Evolutionary conservation across 1,284 basidiomycete species (phyloP).

Genomic region (Ceratobasidium sp.): DNA sequence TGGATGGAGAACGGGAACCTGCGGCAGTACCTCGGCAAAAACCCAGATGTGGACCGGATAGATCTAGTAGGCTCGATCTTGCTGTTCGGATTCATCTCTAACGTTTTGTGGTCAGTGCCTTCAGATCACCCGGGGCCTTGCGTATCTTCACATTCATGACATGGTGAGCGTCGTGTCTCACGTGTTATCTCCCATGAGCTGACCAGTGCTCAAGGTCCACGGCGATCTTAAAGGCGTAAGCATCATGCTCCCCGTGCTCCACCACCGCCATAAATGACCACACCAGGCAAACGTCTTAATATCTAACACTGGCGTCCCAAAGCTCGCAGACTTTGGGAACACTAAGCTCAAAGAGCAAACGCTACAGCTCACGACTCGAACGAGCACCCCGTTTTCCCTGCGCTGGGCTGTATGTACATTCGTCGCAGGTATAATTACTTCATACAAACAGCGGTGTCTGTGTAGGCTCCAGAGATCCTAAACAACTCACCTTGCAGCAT

Average conservation of each 20-base stretch:
- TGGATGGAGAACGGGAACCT: constrained; percentile 16
- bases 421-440: not conserved
- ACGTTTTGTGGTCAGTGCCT: not conserved
- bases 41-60: not conserved
- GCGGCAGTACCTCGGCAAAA: not conserved
- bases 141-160: not conserved
- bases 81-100: not conserved
- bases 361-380: not conserved
- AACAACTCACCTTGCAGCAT: not conserved
- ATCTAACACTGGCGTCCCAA: not conserved
- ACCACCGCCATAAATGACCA: too few relatives aligned
- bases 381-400: not conserved
- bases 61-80: not conserved
- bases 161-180: not conserved
- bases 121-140: not conserved
- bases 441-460: not conserved
- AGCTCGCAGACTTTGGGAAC: constrained; percentile 2
- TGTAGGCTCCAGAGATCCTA: not conserved
- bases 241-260: too few relatives aligned
- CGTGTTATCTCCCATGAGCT: not conserved
- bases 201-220: not conserved
- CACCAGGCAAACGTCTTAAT: not conserved
- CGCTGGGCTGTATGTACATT: not conserved
- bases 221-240: not conserved
- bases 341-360: not conserved